Percentiles rank a stretch among this genome's conserved stretches.
Conservation (phyloP, 257 asterid species). For the Salvia rosmarinus region DNA sequence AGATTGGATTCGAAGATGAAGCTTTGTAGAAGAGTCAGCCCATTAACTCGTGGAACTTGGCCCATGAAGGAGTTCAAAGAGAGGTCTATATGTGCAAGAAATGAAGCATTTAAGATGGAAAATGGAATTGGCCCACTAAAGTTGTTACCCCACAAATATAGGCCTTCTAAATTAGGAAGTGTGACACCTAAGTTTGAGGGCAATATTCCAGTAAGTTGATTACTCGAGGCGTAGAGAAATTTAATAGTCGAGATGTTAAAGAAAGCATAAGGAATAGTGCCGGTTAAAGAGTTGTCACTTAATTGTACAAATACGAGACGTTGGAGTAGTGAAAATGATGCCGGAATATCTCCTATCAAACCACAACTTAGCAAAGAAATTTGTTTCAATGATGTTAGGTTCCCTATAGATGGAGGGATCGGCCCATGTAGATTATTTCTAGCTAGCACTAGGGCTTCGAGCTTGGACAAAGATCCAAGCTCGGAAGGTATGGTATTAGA, state of each 20-base stretch:
- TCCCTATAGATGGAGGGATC: constrained; percentile 43
- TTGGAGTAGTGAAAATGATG: constrained; percentile 28
- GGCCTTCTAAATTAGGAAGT: constrained; percentile 24
- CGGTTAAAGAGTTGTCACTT: constrained; percentile 34
- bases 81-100: constrained; percentile 1
- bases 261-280: constrained; percentile 33
- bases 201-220: constrained; percentile 33
- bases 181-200: constrained; percentile 33
- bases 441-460: constrained; percentile 27
- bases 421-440: constrained; percentile 36
- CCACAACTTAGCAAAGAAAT: constrained; percentile 27
- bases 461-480: constrained; percentile 33
- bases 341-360: constrained; percentile 42
- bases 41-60: constrained; percentile 30
- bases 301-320: constrained; percentile 24
- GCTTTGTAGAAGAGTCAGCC: constrained; percentile 23
- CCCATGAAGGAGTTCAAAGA: constrained; percentile 35
- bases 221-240: background rate
- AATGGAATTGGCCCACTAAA: constrained; percentile 36
- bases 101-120: constrained; percentile 39
- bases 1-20: constrained; percentile 9
- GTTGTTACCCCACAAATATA: constrained; percentile 23
- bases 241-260: constrained; percentile 38
- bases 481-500: constrained; percentile 32
- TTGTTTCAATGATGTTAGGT: constrained; percentile 27